Base-by-base conservation (phyloP, 768 basidiomycete species). In the Russula ochroleuca region DNA sequence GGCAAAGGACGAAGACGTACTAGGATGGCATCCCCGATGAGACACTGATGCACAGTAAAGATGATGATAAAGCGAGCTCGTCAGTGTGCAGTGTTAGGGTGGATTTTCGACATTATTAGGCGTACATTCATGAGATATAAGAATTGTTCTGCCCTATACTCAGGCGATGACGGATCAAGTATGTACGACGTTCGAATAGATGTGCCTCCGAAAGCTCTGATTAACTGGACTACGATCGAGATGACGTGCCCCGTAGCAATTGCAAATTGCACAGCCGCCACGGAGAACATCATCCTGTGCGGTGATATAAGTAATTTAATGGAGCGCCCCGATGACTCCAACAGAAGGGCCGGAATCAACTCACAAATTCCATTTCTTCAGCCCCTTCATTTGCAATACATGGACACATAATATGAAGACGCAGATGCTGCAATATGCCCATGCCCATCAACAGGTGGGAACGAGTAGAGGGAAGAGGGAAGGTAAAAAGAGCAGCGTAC, bases 1-100 rank as follows among this genome's bases (percentile, higher is more conserved):
- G 11, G 43, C n/a, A 28, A 25, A 10, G 54, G n/a, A 33, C 3
- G 23, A 33, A 5, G 19, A 53, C 57, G 13, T 33, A 65, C 64
- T 4, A 65, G 41, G 28, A 65, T 63, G 7, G 48, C 61, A 43
- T 65, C 64, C 4, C 64, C 64, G n/a, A 65, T 57, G 9, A 65
- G 61, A 19, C 57, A 38, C 62, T 63, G 25, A 35, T 38, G 38
- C 14, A 38, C 14, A 14, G 40, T 43, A 17, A 49, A 10, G 10
- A 5, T 35, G 7, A 19, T 35, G 9, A 38, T 17, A 7, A 4
- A 9, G 25, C 1, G 15, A 41, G 41, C 4, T 8, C 0, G 25
- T 58, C 40, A 45, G 57, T 23, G 31, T 19, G 6, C 54, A 19
- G 13, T 8, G 37, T 2, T 1, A 28, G 14, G 28, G 19, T n/a